phyloP scores from a whole-genome alignment of 2,329 filamentous ascomycete species.

The Colletotrichum siamense region DNA sequence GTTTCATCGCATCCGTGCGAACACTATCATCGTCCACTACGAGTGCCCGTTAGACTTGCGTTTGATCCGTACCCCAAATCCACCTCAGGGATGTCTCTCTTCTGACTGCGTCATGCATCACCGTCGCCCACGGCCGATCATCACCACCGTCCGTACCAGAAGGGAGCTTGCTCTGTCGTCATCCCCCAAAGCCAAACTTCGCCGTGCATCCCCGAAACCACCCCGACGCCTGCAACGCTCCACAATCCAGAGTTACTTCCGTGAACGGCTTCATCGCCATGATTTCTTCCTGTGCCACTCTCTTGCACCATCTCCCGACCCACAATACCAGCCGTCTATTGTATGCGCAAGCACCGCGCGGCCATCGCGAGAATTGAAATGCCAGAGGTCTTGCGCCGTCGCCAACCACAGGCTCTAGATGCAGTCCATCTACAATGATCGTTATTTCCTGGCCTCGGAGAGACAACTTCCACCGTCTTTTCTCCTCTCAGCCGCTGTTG shows the following conservation, averaged over 20 bases:
- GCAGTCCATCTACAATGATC: not conserved
- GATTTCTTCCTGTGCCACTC: not conserved
- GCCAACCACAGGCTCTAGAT: not conserved
- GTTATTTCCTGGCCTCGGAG: not conserved
- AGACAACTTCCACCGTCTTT: not conserved
- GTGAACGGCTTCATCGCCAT: not conserved
- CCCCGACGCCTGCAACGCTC: not conserved
- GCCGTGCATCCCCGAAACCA: not conserved
- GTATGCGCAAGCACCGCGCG: not conserved
- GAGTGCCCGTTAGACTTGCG: not conserved
- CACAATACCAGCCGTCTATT: not conserved
- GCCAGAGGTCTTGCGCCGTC: not conserved
- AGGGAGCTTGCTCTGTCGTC: not conserved
- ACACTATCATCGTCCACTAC: not conserved
- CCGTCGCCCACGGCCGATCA: not conserved
- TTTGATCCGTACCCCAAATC: slow-evolving; percentile 1
- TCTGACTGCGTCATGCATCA: not conserved
- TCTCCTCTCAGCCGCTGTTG: not conserved
- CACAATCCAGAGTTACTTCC: not conserved
- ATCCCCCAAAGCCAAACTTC: not conserved
- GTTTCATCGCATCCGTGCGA: slow-evolving; percentile 18
- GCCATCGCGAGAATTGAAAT: not conserved
- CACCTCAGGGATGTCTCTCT: not conserved
- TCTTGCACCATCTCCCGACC: not conserved
- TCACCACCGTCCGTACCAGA: not conserved